phyloP scores from a whole-genome alignment of 768 basidiomycete species.

The Lentinula detonsa region DNA sequence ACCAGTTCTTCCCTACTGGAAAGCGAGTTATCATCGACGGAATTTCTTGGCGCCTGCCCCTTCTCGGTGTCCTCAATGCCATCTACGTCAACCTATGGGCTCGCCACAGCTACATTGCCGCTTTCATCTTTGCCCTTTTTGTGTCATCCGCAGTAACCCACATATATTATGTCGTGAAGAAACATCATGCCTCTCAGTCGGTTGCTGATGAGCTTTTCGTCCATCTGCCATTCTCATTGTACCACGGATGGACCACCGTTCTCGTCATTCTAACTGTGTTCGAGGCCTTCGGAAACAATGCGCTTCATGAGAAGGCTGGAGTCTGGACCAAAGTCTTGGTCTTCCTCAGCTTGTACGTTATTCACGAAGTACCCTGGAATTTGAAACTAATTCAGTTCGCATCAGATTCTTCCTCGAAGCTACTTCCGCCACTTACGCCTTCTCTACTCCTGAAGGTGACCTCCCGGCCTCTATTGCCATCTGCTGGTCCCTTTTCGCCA shows the following conservation, averaged over 20 bases:
- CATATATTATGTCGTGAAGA: constrained; percentile 94
- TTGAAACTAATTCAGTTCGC: constrained; percentile 2
- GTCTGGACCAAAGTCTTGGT: constrained; percentile 94
- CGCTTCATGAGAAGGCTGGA: constrained; percentile 56
- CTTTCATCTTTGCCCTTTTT: constrained; percentile 84
- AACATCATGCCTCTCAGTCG: constrained; percentile 62
- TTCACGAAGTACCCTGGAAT: not conserved
- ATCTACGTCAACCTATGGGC: constrained; percentile 89
- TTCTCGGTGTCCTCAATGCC: constrained; percentile 81
- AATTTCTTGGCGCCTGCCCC: constrained; percentile 86
- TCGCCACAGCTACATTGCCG: constrained; percentile 65
- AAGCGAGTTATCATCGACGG: constrained; percentile 80
- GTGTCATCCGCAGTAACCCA: constrained; percentile 76
- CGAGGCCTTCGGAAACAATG: constrained; percentile 84
- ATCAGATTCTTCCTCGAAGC: constrained; percentile 84
- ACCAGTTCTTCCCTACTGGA: constrained; percentile 77
- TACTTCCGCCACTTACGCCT: constrained; percentile 91
- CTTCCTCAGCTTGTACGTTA: constrained; percentile 77
- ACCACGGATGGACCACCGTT: constrained; percentile 90
- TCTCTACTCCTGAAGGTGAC: constrained; percentile 86
- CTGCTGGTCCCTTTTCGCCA: constrained; percentile 89
- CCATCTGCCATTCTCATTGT: constrained; percentile 94
- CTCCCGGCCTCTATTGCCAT: constrained; percentile 89
- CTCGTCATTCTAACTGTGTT: constrained; percentile 78
- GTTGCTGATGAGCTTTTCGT: constrained; percentile 80